These are phyloP conservation scores for Sesbania bispinosa DNA, from an alignment of 306 rosid genomes.

Conservation along the genomic window DNA sequence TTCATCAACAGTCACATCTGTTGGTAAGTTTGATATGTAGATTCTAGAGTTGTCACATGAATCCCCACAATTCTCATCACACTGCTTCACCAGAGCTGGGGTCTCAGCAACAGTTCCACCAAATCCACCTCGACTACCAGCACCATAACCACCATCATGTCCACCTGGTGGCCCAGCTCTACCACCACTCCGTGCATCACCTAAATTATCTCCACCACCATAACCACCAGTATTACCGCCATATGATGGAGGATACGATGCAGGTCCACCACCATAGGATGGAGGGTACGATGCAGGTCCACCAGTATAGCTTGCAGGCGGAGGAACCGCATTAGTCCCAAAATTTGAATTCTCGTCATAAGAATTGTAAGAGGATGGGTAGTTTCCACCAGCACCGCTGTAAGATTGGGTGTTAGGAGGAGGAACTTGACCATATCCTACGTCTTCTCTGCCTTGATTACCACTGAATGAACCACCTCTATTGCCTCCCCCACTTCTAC, in stretches of 20 bases:
- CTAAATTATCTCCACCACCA: constrained; percentile 54
- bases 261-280: constrained; percentile 82
- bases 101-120: constrained; percentile 66
- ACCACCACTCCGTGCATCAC: constrained; percentile 55
- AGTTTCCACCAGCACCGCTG: constrained; percentile 58
- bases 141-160: constrained; percentile 48
- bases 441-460: constrained; percentile 76
- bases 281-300: constrained; percentile 94
- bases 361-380: constrained; percentile 50
- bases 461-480: constrained; percentile 59
- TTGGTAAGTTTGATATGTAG: constrained; percentile 92
- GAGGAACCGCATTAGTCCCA: constrained; percentile 94
- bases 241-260: constrained; percentile 88
- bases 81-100: constrained; percentile 81
- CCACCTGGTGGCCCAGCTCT: constrained; percentile 58
- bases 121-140: constrained; percentile 71
- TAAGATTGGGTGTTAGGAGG: constrained; percentile 59
- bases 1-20: constrained; percentile 88
- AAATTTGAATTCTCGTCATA: constrained; percentile 57
- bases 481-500: constrained; percentile 61
- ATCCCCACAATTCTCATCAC: constrained; percentile 83
- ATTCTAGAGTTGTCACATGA: constrained; percentile 95
- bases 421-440: constrained; percentile 72
- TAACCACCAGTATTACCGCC: constrained; percentile 65
- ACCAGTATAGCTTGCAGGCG: constrained; percentile 82